Evolutionary conservation across 495 filamentous ascomycete species (phyloP).

Genomic region (Schizothecium vesticola): DNA sequence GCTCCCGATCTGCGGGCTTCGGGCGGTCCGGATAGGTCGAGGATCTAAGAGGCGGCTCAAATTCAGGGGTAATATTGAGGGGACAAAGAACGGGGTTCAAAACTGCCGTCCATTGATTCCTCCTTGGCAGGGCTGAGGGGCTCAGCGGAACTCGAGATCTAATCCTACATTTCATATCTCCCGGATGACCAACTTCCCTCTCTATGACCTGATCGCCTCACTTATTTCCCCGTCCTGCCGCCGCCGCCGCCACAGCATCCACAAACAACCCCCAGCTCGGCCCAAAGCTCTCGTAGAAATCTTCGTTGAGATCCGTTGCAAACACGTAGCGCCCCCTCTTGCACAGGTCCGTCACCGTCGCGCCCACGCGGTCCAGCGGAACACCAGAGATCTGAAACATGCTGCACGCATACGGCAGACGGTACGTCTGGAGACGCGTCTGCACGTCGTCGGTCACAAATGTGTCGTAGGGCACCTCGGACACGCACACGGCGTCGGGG

Average conservation of each 20-base stretch:
- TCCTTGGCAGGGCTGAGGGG: background rate
- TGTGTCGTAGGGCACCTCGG: constrained; percentile 4
- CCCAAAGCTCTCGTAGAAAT: constrained; percentile 14
- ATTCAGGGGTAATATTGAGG: background rate
- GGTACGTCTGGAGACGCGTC: background rate
- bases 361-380: background rate
- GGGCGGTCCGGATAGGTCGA: background rate
- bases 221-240: background rate
- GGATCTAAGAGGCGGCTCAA: background rate
- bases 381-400: constrained; percentile 7
- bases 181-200: background rate
- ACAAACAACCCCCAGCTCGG: constrained; percentile 5
- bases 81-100: background rate
- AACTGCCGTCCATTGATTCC: background rate
- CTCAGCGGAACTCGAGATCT: background rate
- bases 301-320: constrained; percentile 1
- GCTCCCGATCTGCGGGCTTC: background rate
- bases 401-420: background rate
- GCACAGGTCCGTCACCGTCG: background rate
- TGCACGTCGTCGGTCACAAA: background rate
- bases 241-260: background rate
- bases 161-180: background rate
- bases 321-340: constrained; percentile 7
- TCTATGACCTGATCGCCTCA: background rate
- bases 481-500: constrained; percentile 7